Evolutionary conservation across 345 rosid genomes (phyloP), one percentile per base, ranked within the genome.

Genomic region (Viola odorata): DNA sequence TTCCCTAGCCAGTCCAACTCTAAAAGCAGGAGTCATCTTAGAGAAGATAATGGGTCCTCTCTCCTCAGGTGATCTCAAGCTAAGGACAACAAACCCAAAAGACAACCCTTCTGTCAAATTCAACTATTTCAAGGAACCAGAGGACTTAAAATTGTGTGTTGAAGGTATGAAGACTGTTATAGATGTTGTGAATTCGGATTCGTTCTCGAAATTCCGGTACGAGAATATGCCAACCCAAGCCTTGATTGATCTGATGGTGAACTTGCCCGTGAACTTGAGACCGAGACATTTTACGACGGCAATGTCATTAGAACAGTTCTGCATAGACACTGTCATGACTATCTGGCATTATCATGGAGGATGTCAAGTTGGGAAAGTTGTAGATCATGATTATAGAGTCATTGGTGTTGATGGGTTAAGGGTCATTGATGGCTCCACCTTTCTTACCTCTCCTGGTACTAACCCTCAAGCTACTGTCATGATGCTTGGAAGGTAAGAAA

Each of bases 291-390:
- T 61, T 0, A 50, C 64, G 5, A 53, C 85, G 0, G 50, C 77
- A 11, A 42, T 69, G 42, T 73, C 85, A 3, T 53, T 91, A 58
- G 80, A 81, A 62, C 91, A 86, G 38, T 88, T 81, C 57, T 89
- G 96, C 69, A 80, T 59, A 42, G 88, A 84, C 73, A 85, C 96
- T 4, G 96, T 87, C 65, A 85, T 85, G 84, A 92, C 98, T 8
- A 85, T 89, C 50, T 92, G 97, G 96, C 98, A 87, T 66, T 89
- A 87, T 63, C 96, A 89, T 64, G 97, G 97, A 37, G 98, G 98
- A 17, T 87, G 96, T 71, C 87, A 84, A 42, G 86, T 89, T 32
- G 90, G 90, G 45, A 75, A 42, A 72, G 96, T 89, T 23, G 90
- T 89, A 36, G 96, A 92, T 63, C 73, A 0, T 9, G 82, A 89